Conservation (phyloP, 441 rosid genomes). For the Populus hybrid region DNA sequence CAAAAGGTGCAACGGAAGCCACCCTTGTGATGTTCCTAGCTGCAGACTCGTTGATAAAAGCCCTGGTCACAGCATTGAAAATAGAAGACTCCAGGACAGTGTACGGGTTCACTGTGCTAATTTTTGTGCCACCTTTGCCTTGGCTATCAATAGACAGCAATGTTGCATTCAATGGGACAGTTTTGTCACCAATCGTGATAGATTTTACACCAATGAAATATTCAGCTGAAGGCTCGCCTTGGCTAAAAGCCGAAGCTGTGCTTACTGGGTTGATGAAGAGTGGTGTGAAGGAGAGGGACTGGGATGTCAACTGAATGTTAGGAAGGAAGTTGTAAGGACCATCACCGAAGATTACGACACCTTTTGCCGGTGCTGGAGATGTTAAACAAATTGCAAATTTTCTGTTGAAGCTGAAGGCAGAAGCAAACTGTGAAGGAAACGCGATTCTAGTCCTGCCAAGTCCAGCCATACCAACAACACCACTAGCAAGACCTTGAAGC, state of each 20-base stretch:
- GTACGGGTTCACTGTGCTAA: conserved; percentile 74
- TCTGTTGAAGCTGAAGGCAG: conserved; percentile 48
- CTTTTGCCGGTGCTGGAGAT: conserved; percentile 24
- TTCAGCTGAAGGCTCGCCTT: conserved; percentile 58
- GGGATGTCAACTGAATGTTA: conserved; percentile 32
- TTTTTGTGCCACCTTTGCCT: conserved; percentile 71
- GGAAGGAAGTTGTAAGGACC: conserved; percentile 61
- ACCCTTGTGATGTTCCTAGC: conserved; percentile 45
- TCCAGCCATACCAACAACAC: conserved; percentile 58
- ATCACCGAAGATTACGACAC: conserved; percentile 55
- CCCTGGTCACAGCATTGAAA: conserved; percentile 38
- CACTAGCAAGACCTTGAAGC: conserved; percentile 48
- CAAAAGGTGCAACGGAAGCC: conserved; percentile 48
- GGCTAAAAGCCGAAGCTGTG: conserved; percentile 41
- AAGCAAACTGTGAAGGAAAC: conserved; percentile 47
- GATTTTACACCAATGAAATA: conserved; percentile 55
- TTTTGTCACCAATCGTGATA: conserved; percentile 32
- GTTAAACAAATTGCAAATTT: conserved; percentile 57
- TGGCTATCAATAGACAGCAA: conserved; percentile 36
- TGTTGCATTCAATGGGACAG: conserved; percentile 39
- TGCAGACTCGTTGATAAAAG: conserved; percentile 34
- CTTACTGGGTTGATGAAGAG: conserved; percentile 65
- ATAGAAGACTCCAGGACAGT: conserved; percentile 58
- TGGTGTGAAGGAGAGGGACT: conserved; percentile 42
- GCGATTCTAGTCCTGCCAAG: conserved; percentile 48